These are phyloP conservation scores for Aspergillus steynii DNA, from an alignment of 495 filamentous ascomycete species.

Conservation along the genomic window DNA sequence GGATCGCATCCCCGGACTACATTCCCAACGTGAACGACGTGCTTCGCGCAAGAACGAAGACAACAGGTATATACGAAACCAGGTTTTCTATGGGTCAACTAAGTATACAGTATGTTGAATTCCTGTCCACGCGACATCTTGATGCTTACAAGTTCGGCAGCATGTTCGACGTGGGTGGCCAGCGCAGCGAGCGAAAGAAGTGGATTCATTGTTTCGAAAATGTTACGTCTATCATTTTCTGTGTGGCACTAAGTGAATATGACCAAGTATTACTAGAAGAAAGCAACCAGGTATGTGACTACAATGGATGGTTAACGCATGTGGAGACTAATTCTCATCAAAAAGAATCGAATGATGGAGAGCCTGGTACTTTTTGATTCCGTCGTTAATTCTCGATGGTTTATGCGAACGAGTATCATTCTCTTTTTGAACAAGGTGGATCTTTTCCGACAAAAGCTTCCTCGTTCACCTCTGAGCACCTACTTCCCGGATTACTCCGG, in stretches of 20 bases:
- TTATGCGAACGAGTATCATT: conserved; percentile 97
- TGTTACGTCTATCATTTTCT: conserved; percentile 99
- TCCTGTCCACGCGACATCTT: not conserved
- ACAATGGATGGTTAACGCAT: not conserved
- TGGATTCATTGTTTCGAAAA: conserved; percentile 99
- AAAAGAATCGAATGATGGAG: conserved; percentile 98
- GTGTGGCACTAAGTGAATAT: conserved; percentile 96
- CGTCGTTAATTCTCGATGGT: conserved; percentile 98
- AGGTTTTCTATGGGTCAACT: conserved; percentile 96
- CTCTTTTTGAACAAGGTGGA: conserved; percentile 98
- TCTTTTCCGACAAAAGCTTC: conserved; percentile 92
- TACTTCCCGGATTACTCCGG: conserved; percentile 99
- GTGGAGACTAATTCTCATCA: not conserved
- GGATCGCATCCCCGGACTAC: conserved; percentile 84
- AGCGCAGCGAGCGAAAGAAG: conserved; percentile 96
- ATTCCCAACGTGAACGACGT: conserved; percentile 92
- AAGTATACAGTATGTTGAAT: conserved; percentile 88
- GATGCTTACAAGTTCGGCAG: conserved; percentile 45
- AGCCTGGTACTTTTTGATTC: conserved; percentile 97
- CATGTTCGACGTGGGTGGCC: conserved; percentile 99
- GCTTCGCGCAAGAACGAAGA: conserved; percentile 92
- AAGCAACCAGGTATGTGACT: conserved; percentile 78
- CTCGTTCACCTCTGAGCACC: conserved; percentile 80
- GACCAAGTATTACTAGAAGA: conserved; percentile 96
- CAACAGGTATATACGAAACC: conserved; percentile 99